Evolutionary conservation across 2,329 filamentous ascomycete species (phyloP).

Genomic region (Talaromyces sp.): DNA sequence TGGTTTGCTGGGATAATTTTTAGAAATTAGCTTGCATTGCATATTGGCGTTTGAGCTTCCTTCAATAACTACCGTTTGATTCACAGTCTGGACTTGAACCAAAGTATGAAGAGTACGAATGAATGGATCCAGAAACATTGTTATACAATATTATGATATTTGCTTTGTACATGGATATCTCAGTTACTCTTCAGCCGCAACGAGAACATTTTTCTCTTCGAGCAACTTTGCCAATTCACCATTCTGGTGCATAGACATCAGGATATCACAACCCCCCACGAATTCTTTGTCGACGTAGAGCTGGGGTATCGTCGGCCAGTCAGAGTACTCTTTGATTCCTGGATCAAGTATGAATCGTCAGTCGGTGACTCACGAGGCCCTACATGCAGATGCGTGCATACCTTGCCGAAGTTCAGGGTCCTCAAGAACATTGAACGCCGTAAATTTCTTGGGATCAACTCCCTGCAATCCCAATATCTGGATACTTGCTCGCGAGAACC

Average conservation of each 20-base stretch:
- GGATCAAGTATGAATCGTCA: slow-evolving; percentile 10
- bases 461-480: slow-evolving; percentile 94
- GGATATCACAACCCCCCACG: slow-evolving; percentile 93
- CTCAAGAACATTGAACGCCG: slow-evolving; percentile 96
- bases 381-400: slow-evolving; percentile 39
- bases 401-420: slow-evolving; percentile 80
- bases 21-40: slow-evolving; percentile 8
- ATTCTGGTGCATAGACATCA: slow-evolving; percentile 96
- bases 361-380: neutral
- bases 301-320: slow-evolving; percentile 98
- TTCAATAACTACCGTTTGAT: neutral
- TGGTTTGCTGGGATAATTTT: slow-evolving; percentile 62
- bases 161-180: slow-evolving; percentile 1
- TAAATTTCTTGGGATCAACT: slow-evolving; percentile 91
- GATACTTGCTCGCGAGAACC: slow-evolving; percentile 91
- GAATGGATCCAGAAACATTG: neutral
- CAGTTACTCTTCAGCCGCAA: slow-evolving; percentile 52
- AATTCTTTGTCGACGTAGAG: slow-evolving; percentile 95
- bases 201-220: slow-evolving; percentile 86
- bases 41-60: neutral
- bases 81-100: neutral
- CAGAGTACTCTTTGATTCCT: slow-evolving; percentile 99
- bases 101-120: neutral
- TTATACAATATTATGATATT: slow-evolving; percentile 1
- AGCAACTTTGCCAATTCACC: slow-evolving; percentile 88